Conservation (phyloP, 352 stramenopile genomes). For the Globisporangium megalacanthum region DNA sequence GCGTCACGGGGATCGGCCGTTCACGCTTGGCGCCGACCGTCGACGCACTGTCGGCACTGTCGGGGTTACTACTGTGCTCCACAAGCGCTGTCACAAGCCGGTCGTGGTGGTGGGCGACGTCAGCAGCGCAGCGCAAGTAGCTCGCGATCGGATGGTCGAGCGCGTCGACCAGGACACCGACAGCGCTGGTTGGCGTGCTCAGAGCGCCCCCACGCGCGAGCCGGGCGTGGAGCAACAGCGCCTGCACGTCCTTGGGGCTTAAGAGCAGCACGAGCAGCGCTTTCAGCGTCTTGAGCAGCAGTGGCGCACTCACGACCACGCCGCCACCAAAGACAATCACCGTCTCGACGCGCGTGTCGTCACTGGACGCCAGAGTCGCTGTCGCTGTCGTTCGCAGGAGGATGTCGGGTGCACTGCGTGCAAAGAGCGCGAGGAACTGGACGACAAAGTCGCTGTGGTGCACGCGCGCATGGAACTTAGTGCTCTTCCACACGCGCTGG, state of each 20-base stretch:
- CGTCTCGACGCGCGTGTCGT: not conserved
- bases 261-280: slow-evolving; percentile 34
- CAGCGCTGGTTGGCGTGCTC: not conserved
- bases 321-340: not conserved
- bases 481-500: slow-evolving; percentile 47
- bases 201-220: slow-evolving; percentile 9
- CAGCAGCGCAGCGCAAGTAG: slow-evolving; percentile 43
- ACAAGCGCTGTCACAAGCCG: slow-evolving; percentile 25
- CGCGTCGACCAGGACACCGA: slow-evolving; percentile 13
- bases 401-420: slow-evolving; percentile 32
- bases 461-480: slow-evolving; percentile 24
- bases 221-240: slow-evolving; percentile 34
- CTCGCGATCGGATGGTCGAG: slow-evolving; percentile 38
- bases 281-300: slow-evolving; percentile 37
- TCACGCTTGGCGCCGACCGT: slow-evolving; percentile 6
- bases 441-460: slow-evolving; percentile 52
- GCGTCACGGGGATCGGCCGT: slow-evolving; percentile 16
- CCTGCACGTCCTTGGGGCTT: slow-evolving; percentile 36
- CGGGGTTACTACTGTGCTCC: slow-evolving; percentile 2
- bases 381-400: slow-evolving; percentile 5
- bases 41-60: not conserved
- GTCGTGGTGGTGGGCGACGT: slow-evolving; percentile 57
- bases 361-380: not conserved
- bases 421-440: slow-evolving; percentile 51
- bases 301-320: slow-evolving; percentile 25